Evolutionary conservation across 352 stramenopile species (phyloP).

Genomic region (Thraustotheca clavata): DNA sequence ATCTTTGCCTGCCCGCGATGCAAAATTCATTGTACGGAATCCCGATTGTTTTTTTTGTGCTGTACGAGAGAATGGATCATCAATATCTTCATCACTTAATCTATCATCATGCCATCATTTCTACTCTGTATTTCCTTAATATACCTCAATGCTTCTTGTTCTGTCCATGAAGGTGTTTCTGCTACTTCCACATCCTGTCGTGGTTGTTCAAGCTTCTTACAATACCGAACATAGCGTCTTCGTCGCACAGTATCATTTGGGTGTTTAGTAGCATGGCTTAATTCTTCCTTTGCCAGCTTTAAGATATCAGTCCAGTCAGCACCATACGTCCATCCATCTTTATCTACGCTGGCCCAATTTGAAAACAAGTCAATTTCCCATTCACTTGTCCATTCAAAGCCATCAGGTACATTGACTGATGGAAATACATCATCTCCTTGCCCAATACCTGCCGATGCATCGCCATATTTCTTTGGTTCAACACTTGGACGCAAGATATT

Average conservation of each 20-base stretch:
- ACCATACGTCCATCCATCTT: slow-evolving; percentile 77
- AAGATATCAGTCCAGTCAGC: slow-evolving; percentile 73
- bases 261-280: slow-evolving; percentile 76
- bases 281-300: slow-evolving; percentile 61
- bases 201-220: slow-evolving; percentile 26
- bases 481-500: slow-evolving; percentile 40
- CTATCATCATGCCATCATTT: not conserved
- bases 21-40: slow-evolving; percentile 81
- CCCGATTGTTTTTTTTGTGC: slow-evolving; percentile 79
- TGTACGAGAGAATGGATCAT: slow-evolving; percentile 80
- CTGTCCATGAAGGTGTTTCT: not conserved
- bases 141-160: not conserved
- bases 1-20: slow-evolving; percentile 71
- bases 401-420: slow-evolving; percentile 50
- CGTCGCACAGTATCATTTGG: slow-evolving; percentile 66
- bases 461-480: slow-evolving; percentile 68
- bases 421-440: slow-evolving; percentile 57
- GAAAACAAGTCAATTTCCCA: slow-evolving; percentile 68
- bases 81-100: slow-evolving; percentile 40
- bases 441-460: slow-evolving; percentile 42
- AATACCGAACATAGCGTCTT: slow-evolving; percentile 73
- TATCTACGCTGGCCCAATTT: slow-evolving; percentile 72
- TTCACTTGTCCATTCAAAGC: slow-evolving; percentile 68
- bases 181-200: not conserved
- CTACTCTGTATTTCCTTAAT: not conserved